Base-by-base conservation (phyloP, 805 yeast genomes). In the Saccharomycopsis javanensis region DNA sequence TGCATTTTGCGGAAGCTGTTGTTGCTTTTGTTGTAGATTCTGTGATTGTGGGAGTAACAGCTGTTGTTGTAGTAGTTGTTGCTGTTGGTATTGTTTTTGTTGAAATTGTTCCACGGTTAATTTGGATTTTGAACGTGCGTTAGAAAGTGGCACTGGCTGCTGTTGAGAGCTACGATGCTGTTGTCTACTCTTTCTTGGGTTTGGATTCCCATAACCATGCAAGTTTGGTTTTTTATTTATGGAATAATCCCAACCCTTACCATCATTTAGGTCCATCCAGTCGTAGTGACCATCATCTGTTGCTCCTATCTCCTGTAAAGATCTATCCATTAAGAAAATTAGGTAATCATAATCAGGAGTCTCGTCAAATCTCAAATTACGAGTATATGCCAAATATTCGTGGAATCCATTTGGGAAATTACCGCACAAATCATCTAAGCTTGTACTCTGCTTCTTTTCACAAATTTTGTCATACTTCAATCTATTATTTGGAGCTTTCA, bases 401-500 rank as follows among this genome's bases (percentile, higher is more conserved):
- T 85, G 88, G 71, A 87, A 85, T 67, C 85, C 88, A 59, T 74
- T 72, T 16, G 95, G 94, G 53, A 86, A 76, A 25, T 81, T 82
- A 64, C 88, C 79, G 58, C 75, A 66, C 57, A 84, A 70, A 53
- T 82, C 84, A 51, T 74, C 75, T 7, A 86, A 81, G 13, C 83
- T 78, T 1, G 90, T 82, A 15, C 84, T 76, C 66, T 85, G 83
- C 69, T 87, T 87, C 65, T 85, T 85, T 62, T 85, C 86, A 30
- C 94, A 94, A 68, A 87, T 87, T 67, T 86, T 86, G 69, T 87
- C 94, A 67, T 86, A 86, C 68, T 86, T 86, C 62, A 82, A 79
- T 68, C 87, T 86, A 68, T 86, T 86, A n/a, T 88, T 86, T 59
- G 89, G 89, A 1, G 92, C 94, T 70, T 86, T 86, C 60, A 86